Conservation (phyloP, 2,329 filamentous ascomycete genomes). For the Fusarium buharicum region DNA sequence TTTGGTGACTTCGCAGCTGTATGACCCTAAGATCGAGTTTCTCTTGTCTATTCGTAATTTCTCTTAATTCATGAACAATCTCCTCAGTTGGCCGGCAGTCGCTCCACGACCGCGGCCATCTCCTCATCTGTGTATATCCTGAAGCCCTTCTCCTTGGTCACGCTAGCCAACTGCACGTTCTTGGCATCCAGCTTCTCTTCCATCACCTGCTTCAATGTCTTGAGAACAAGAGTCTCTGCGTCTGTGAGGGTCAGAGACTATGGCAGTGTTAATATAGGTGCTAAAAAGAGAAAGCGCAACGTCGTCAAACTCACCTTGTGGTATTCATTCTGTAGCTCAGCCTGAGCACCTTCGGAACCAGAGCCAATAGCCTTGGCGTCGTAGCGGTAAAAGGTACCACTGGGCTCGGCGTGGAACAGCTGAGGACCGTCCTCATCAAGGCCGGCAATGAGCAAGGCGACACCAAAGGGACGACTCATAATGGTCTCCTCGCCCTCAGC, state of each 20-base stretch:
- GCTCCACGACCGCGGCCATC: constrained; percentile 92
- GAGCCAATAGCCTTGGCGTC: constrained; percentile 99
- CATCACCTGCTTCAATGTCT: constrained; percentile 99
- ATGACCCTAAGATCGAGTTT: constrained; percentile 23
- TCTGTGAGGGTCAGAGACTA: constrained; percentile 89
- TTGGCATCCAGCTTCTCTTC: constrained; percentile 99
- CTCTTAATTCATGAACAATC: constrained; percentile 31
- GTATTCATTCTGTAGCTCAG: constrained; percentile 98
- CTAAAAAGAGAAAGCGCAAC: background rate
- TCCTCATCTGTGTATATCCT: constrained; percentile 98
- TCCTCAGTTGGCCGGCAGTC: constrained; percentile 74
- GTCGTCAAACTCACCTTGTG: constrained; percentile 73
- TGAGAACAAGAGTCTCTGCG: constrained; percentile 93
- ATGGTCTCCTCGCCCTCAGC: constrained; percentile 98
- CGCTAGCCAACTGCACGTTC: constrained; percentile 97
- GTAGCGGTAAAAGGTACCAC: constrained; percentile 98
- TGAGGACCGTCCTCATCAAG: constrained; percentile 97
- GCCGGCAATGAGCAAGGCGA: constrained; percentile 94
- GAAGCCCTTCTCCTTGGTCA: constrained; percentile 97
- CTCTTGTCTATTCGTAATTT: constrained; percentile 39
- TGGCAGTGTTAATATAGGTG: constrained; percentile 7
- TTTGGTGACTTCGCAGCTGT: constrained; percentile 8
- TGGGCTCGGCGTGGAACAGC: constrained; percentile 97
- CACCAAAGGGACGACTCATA: constrained; percentile 97
- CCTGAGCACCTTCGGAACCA: constrained; percentile 95